These are phyloP conservation scores for Ceratobasidium sp. DNA, from an alignment of 1,284 basidiomycete genomes.

Conservation along the genomic window DNA sequence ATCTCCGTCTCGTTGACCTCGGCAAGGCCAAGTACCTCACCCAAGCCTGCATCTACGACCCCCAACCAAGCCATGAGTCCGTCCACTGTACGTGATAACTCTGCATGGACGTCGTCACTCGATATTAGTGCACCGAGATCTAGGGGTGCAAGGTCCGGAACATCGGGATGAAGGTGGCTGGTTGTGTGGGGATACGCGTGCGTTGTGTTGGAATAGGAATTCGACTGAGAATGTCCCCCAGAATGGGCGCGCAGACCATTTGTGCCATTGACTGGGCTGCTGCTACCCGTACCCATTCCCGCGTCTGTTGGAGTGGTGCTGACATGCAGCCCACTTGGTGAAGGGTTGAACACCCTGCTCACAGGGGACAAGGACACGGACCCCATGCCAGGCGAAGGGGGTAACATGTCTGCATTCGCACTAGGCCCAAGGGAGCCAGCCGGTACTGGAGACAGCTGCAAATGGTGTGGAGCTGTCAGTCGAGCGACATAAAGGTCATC, in stretches of 20 bases:
- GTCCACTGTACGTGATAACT: slow-evolving; percentile 82
- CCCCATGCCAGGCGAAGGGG: slow-evolving; percentile 64
- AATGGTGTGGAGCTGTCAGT: neutral
- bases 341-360: slow-evolving; percentile 50
- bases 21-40: slow-evolving; percentile 64
- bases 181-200: slow-evolving; percentile 23
- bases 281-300: slow-evolving; percentile 52
- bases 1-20: slow-evolving; percentile 43
- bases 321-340: slow-evolving; percentile 29
- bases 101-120: slow-evolving; percentile 75
- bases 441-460: slow-evolving; percentile 47
- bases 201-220: slow-evolving; percentile 31
- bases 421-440: slow-evolving; percentile 35
- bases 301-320: slow-evolving; percentile 47
- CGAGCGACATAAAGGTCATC: neutral
- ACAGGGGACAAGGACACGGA: slow-evolving; percentile 52
- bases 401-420: slow-evolving; percentile 61
- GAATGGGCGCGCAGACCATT: slow-evolving; percentile 34
- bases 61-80: slow-evolving; percentile 86
- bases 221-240: slow-evolving; percentile 39
- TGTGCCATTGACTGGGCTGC: slow-evolving; percentile 52
- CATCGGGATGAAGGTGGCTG: slow-evolving; percentile 35
- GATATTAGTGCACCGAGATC: slow-evolving; percentile 75
- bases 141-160: slow-evolving; percentile 70
- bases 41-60: slow-evolving; percentile 79